A percentile compares a stretch with the other conserved stretches of the same genome.
Conservation (phyloP, 192 early-diverging fungal species). For the Coemansia sp. region DNA sequence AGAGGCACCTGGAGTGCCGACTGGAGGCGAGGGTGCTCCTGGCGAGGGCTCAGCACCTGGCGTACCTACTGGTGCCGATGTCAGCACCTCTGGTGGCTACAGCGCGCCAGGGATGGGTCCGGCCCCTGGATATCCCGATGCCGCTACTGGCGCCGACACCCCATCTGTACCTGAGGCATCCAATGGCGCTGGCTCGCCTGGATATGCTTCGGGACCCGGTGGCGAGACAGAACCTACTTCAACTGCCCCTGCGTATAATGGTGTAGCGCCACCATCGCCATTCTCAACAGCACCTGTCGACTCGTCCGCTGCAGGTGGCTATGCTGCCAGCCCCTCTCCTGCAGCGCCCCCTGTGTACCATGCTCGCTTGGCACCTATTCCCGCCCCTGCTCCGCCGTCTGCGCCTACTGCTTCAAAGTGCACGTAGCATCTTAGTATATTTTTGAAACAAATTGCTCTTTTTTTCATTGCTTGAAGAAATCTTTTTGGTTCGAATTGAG, state of each 20-base stretch:
- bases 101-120: not conserved
- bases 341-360: not conserved
- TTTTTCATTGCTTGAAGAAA: not conserved
- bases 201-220: not conserved
- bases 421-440: not conserved
- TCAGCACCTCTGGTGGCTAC: not conserved
- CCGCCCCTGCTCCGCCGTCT: not conserved
- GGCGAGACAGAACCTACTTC: not conserved
- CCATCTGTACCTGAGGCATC: not conserved
- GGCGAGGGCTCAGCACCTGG: too few relatives aligned
- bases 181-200: not conserved
- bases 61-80: not conserved
- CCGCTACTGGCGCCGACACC: not conserved
- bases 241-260: not conserved
- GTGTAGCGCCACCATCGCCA: not conserved
- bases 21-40: too few relatives aligned
- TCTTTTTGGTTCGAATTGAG: not conserved
- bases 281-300: not conserved
- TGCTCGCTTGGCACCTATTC: not conserved
- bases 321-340: not conserved
- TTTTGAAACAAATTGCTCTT: not conserved
- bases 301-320: not conserved
- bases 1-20: too few relatives aligned
- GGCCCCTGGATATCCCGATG: not conserved
- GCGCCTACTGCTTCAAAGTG: not conserved